Percentiles rank a stretch among this genome's conserved stretches.
Conservation (phyloP, 2,329 filamentous ascomycete genomes). For the Lomentospora prolificans region DNA sequence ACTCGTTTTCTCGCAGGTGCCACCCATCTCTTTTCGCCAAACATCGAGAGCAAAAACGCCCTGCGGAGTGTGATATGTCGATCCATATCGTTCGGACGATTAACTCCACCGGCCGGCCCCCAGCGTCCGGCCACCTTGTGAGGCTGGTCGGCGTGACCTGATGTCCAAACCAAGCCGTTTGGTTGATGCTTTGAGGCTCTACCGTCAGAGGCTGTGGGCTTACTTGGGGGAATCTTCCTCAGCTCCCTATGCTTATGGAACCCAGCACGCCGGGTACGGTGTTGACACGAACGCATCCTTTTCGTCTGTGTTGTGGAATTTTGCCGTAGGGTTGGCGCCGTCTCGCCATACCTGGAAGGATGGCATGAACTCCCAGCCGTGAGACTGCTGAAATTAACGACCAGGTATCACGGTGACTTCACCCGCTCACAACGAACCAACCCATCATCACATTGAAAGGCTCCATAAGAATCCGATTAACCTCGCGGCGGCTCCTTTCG, state of each 20-base stretch:
- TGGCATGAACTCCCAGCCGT: not conserved
- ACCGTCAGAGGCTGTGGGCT: not conserved
- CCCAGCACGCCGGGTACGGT: not conserved
- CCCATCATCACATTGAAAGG: not conserved
- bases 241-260: not conserved
- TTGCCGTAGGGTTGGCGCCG: not conserved
- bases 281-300: not conserved
- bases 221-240: not conserved
- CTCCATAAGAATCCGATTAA: no score
- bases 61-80: no score
- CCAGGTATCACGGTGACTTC: not conserved
- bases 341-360: not conserved
- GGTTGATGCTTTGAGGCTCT: not conserved
- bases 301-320: not conserved
- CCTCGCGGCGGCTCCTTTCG: no score
- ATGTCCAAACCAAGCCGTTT: not conserved
- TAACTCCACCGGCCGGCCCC: no score
- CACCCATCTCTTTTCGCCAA: no score
- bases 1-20: no score
- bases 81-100: no score
- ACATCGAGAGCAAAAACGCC: no score
- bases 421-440: not conserved
- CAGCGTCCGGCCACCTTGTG: no score
- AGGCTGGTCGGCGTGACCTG: no score
- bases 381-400: not conserved